Conservation (phyloP, 148 eudicot genomes). For the Amaranthus hypochondriacus region DNA sequence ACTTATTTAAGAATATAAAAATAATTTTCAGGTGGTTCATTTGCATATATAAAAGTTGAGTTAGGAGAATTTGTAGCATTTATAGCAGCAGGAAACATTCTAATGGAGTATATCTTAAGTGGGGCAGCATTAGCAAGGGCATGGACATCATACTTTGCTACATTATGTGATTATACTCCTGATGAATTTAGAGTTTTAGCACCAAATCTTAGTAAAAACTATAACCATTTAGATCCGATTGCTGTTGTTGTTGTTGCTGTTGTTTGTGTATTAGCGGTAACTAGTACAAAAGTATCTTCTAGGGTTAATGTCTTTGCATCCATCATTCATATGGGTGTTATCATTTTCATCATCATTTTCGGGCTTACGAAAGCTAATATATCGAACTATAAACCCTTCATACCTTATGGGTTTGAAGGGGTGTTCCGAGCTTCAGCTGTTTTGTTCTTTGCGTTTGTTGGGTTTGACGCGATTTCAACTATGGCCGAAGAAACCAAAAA, state of each 20-base stretch:
- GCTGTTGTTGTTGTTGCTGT: slow-evolving; percentile 30
- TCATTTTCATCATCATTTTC: slow-evolving; percentile 38
- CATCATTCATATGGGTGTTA: slow-evolving; percentile 31
- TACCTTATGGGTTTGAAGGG: slow-evolving; percentile 30
- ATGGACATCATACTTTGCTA: slow-evolving; percentile 73
- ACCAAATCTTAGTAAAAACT: slow-evolving; percentile 24
- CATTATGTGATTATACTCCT: slow-evolving; percentile 43
- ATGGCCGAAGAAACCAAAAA: slow-evolving; percentile 50
- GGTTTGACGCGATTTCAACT: slow-evolving; percentile 46
- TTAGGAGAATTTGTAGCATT: slow-evolving; percentile 54
- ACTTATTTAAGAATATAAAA: too few species aligned
- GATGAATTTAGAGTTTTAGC: slow-evolving; percentile 35
- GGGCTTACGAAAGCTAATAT: slow-evolving; percentile 35
- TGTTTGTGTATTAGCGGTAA: slow-evolving; percentile 33
- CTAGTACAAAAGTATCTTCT: slow-evolving; percentile 39
- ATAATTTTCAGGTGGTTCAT: slow-evolving; percentile 42
- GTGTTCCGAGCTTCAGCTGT: slow-evolving; percentile 43
- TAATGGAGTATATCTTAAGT: slow-evolving; percentile 52
- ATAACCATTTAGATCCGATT: slow-evolving; percentile 47
- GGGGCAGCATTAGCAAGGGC: slow-evolving; percentile 66
- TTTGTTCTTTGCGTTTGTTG: slow-evolving; percentile 54
- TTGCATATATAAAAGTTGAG: slow-evolving; percentile 48
- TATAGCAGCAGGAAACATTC: slow-evolving; percentile 50
- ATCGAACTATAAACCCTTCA: slow-evolving; percentile 25
- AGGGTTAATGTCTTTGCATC: slow-evolving; percentile 43